Base-by-base conservation (phyloP, 164 flowering plant species). In the Platanus orientalis region DNA sequence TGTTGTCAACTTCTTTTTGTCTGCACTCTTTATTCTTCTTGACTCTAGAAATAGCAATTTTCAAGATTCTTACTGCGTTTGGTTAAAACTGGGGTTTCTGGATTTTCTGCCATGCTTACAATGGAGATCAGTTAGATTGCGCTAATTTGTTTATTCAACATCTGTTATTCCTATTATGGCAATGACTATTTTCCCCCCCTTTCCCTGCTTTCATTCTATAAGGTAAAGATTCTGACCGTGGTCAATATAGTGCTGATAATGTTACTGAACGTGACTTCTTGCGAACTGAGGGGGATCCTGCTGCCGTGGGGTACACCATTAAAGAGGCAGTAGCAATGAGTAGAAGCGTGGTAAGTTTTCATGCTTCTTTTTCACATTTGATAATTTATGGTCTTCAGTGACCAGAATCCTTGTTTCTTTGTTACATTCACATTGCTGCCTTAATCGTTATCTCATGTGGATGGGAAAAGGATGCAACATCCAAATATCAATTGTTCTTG, bases 261-360 rank as follows among this genome's bases (percentile, higher is more conserved):
- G 89, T 84, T 60, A 63, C 81, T 63, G 86, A 85, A 53, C 92
- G 97, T 36, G 99, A 95, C 75, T 84, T 77, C 64, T 73, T 92
- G 64, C 76, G 92, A 62, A 86, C 97, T 58, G 97, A 89, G 60
- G 99, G 99, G 54, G 97, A 92, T 70, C 99, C 99, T 74, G 92
- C 79, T 68, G 96, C 90, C 67, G 81, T 73, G 17, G 99, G 97
- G 16, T 95, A 95, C 71, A 86, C 99, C 51, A 87, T 92, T 27
- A 90, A 84, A 72, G 97, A 95, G 80, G 97, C 99, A n/a, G 73
- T 85, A 40, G 83, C 86, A 55, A 86, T 95, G 14, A 61, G 78
- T 28, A 78, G 97, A 74, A 92, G 99, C 81, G 78, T 80, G 83
- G 97, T 95, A 12, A 76, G 97, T 81, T 71, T 53, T 14, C 13